phyloP scores from a whole-genome alignment of 1,139 yeast genomes.

The Spencermartinsiella ligniputridi region DNA sequence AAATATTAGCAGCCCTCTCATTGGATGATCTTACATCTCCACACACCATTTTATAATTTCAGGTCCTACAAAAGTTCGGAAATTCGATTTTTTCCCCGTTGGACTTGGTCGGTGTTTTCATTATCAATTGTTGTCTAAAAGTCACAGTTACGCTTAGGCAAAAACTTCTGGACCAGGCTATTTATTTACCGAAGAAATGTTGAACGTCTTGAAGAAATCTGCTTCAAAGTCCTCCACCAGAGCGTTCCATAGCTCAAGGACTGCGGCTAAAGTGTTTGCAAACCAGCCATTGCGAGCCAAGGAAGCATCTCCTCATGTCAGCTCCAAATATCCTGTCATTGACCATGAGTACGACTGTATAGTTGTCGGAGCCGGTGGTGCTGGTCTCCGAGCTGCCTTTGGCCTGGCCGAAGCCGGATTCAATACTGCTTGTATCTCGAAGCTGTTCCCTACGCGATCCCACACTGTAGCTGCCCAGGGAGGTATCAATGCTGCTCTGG shows the following conservation, averaged over 20 bases:
- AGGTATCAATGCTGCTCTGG: conserved; percentile 96
- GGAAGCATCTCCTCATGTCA: conserved; percentile 36
- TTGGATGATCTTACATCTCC: conserved; percentile 4
- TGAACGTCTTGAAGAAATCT: conserved; percentile 24
- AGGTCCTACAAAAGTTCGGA: background rate
- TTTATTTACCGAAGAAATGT: conserved; percentile 18
- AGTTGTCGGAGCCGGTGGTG: conserved; percentile 99
- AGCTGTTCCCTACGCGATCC: conserved; percentile 96
- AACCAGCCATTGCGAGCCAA: conserved; percentile 31
- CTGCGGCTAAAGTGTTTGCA: conserved; percentile 26
- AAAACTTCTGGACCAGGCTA: no score
- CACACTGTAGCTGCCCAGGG: conserved; percentile 99
- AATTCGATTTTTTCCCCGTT: no score
- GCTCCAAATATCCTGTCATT: conserved; percentile 80
- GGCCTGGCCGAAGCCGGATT: conserved; percentile 96
- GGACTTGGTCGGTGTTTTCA: no score
- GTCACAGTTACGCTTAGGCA: no score
- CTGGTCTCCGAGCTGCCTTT: conserved; percentile 97
- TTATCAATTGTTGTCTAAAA: no score
- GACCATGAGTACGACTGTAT: conserved; percentile 97
- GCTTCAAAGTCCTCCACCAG: conserved; percentile 22
- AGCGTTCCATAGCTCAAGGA: conserved; percentile 27
- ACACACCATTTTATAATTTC: conserved; percentile 5
- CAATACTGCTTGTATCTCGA: conserved; percentile 96
- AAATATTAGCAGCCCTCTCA: conserved; percentile 1